A percentile compares a stretch with the other conserved stretches of the same genome.
Evolutionary conservation across 768 basidiomycete genomes (phyloP).

Genomic region (Tricholoma matsutake): DNA sequence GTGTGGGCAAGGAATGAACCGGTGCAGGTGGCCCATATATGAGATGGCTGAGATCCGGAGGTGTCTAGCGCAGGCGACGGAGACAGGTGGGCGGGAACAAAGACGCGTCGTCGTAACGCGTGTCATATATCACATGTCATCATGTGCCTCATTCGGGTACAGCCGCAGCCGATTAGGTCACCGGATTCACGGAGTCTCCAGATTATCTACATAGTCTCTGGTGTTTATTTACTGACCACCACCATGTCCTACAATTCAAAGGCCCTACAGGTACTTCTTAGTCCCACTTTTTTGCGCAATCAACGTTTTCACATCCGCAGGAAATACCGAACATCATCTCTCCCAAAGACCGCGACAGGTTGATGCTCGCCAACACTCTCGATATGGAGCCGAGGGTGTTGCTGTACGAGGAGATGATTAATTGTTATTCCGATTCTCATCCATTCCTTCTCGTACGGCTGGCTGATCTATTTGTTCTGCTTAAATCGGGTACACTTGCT

Average conservation of each 20-base stretch:
- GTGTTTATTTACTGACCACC: no score
- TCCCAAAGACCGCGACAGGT: constrained; percentile 13
- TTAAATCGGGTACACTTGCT: constrained; percentile 11
- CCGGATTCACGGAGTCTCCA: no score
- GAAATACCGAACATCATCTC: constrained; percentile 16
- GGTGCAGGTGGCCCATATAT: no score
- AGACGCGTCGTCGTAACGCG: no score
- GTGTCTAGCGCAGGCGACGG: no score
- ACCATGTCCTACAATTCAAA: constrained; percentile 15
- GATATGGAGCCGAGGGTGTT: constrained; percentile 8
- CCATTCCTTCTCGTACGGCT: constrained; percentile 14
- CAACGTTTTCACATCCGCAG: background rate
- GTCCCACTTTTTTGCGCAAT: background rate
- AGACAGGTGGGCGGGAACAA: no score
- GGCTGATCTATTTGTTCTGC: constrained; percentile 6
- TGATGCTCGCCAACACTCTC: constrained; percentile 2
- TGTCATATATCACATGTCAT: no score
- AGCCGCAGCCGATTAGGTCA: no score
- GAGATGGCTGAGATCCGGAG: no score
- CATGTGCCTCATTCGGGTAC: no score
- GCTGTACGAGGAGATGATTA: constrained; percentile 18
- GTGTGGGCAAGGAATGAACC: no score
- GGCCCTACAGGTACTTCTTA: constrained; percentile 11
- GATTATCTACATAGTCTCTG: no score
- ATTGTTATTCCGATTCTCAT: constrained; percentile 15